Conservation (phyloP, 805 yeast species). For the Candida broadrunensis region DNA sequence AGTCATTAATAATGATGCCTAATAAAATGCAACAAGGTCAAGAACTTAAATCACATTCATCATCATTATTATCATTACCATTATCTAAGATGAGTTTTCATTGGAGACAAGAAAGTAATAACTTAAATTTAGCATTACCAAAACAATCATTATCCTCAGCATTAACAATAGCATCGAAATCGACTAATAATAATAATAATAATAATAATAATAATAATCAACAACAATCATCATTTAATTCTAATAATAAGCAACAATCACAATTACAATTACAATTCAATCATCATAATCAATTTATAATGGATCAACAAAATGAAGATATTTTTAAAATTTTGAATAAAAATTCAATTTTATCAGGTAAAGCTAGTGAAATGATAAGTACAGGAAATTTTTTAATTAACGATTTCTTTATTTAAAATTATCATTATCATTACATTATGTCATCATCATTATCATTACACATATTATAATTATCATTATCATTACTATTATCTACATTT, state of each 20-base stretch:
- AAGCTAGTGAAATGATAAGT: conserved; percentile 44
- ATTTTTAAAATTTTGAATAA: conserved; percentile 32
- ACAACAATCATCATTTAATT: conserved; percentile 14
- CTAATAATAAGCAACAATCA: conserved; percentile 2
- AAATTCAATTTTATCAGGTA: conserved; percentile 35
- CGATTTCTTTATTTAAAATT: conserved; percentile 36
- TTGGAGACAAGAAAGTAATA: conserved; percentile 3
- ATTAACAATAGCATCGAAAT: conserved; percentile 26
- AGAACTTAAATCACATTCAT: conserved; percentile 3
- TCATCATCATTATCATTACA: not conserved
- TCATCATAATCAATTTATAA: conserved; percentile 6
- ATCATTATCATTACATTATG: too few species aligned
- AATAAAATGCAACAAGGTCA: not conserved
- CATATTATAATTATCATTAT: not conserved
- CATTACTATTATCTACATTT: too few species aligned
- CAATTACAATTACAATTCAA: not conserved
- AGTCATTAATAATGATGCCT: too few species aligned
- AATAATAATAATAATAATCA: conserved; percentile 34
- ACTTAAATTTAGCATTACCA: conserved; percentile 5
- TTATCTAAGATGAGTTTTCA: not conserved
- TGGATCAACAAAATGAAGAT: conserved; percentile 16
- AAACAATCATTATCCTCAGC: conserved; percentile 1
- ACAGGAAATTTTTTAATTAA: conserved; percentile 39
- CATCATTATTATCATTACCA: not conserved
- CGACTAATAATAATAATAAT: conserved; percentile 21